These are phyloP conservation scores for Persicaria tinctoria DNA, from an alignment of 148 eudicot species.

Conservation along the genomic window DNA sequence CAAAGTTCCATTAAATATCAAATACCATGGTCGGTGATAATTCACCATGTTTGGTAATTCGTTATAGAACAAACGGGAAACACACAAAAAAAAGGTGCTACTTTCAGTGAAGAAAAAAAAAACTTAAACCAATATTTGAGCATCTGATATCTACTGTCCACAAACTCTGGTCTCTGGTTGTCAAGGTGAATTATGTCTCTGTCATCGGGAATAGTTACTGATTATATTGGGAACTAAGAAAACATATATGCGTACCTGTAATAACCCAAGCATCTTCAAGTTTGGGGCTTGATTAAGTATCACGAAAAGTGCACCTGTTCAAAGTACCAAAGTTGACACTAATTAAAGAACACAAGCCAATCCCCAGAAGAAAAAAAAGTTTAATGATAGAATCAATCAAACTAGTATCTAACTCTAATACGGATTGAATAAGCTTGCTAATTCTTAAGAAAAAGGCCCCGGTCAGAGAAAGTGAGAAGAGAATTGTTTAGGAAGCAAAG, in stretches of 20 bases:
- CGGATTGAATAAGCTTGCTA: neutral
- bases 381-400: neutral
- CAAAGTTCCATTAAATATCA: neutral
- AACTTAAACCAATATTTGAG: neutral
- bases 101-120: neutral
- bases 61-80: neutral
- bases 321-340: slow-evolving; percentile 8
- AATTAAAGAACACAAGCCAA: neutral
- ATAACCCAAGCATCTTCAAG: slow-evolving; percentile 89
- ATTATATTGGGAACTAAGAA: neutral
- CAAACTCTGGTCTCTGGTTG: neutral
- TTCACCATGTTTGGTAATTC: neutral
- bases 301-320: slow-evolving; percentile 88
- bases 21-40: neutral
- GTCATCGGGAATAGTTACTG: neutral
- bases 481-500: neutral
- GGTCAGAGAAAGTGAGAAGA: neutral
- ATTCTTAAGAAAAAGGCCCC: neutral
- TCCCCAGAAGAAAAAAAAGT: neutral
- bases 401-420: neutral
- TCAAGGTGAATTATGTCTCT: neutral
- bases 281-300: slow-evolving; percentile 74
- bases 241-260: slow-evolving; percentile 45
- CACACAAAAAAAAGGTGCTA: neutral
- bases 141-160: neutral